Evolutionary conservation across 768 basidiomycete species (phyloP).

Genomic region (Tulasnella sp.): DNA sequence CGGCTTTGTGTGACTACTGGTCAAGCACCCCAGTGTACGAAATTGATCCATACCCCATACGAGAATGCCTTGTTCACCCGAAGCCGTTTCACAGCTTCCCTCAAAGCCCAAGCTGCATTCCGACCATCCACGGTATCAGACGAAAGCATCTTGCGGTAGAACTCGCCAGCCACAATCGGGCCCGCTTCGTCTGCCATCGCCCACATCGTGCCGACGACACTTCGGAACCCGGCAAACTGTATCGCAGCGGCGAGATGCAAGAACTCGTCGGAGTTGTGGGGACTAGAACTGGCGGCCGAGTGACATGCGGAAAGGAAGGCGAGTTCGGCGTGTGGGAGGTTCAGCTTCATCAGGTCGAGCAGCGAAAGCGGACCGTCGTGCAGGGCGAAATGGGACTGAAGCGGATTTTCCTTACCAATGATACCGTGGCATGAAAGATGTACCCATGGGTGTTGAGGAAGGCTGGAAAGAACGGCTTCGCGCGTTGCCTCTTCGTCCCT

Average conservation of each 20-base stretch:
- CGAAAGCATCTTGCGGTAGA: too few species aligned
- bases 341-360: not conserved
- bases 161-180: not conserved
- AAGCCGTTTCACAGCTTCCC: not conserved
- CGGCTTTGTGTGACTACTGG: too few species aligned
- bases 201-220: too few species aligned
- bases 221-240: not conserved
- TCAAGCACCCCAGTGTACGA: not conserved
- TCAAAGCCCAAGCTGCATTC: not conserved
- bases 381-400: too few species aligned
- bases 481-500: not conserved
- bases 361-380: not conserved
- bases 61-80: not conserved
- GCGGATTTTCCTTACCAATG: not conserved
- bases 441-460: not conserved
- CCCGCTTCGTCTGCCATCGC: too few species aligned
- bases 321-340: not conserved
- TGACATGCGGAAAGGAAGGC: too few species aligned
- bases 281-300: not conserved
- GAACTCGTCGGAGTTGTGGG: too few species aligned
- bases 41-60: slow-evolving; percentile 1
- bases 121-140: not conserved
- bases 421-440: not conserved
- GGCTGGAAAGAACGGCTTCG: not conserved
- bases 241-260: not conserved